These are phyloP conservation scores for Termitomyces sp. DNA, from an alignment of 768 basidiomycete genomes.

Conservation along the genomic window DNA sequence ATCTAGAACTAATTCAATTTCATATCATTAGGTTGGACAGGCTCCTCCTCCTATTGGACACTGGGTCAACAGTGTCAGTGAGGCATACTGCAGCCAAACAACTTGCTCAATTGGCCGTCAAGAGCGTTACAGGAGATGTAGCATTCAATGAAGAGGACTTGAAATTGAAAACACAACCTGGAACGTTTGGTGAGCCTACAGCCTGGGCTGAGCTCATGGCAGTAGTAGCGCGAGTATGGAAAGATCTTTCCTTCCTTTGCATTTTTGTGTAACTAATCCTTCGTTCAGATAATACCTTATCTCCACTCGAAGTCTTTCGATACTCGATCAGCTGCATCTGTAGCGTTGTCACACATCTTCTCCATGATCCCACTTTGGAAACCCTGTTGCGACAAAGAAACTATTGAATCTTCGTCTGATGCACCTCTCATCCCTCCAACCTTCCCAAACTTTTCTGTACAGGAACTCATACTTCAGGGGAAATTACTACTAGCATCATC, in stretches of 20 bases:
- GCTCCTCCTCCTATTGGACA: slow-evolving; percentile 91
- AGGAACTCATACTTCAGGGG: slow-evolving; percentile 69
- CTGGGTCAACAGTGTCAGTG: slow-evolving; percentile 86
- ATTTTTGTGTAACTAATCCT: slow-evolving; percentile 7
- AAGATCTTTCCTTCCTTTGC: neutral
- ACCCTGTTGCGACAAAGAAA: slow-evolving; percentile 37
- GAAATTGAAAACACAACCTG: slow-evolving; percentile 57
- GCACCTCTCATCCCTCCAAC: slow-evolving; percentile 37
- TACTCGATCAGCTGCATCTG: slow-evolving; percentile 84
- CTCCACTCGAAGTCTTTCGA: slow-evolving; percentile 91
- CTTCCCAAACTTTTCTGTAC: slow-evolving; percentile 74
- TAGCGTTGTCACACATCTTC: slow-evolving; percentile 85
- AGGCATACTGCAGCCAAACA: slow-evolving; percentile 96
- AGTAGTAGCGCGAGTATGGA: slow-evolving; percentile 79
- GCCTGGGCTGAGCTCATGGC: slow-evolving; percentile 91
- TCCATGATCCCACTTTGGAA: slow-evolving; percentile 78
- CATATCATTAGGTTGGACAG: slow-evolving; percentile 76
- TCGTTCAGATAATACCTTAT: slow-evolving; percentile 76
- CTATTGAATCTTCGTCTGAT: slow-evolving; percentile 20
- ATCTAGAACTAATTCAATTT: slow-evolving; percentile 2
- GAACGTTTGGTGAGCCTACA: slow-evolving; percentile 54
- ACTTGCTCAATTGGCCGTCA: slow-evolving; percentile 84
- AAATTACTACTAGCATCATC: slow-evolving; percentile 85
- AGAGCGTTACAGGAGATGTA: slow-evolving; percentile 80
- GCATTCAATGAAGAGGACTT: slow-evolving; percentile 70